Evolutionary conservation across 176 grass and related monocot genomes (phyloP).

Genomic region (Dendrocalamus sinicus): DNA sequence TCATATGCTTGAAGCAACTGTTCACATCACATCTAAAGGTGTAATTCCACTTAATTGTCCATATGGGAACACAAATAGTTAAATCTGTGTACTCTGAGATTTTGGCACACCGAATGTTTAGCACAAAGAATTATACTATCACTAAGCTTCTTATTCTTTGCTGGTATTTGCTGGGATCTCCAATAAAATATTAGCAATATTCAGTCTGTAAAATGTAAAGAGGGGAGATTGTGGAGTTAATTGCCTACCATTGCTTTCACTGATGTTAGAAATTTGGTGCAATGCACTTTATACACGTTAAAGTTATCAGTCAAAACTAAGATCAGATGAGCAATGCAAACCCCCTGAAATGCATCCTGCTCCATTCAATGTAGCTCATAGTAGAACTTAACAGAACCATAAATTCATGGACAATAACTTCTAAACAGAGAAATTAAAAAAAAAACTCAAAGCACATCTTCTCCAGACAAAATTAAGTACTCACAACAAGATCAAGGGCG

Average conservation of each 20-base stretch:
- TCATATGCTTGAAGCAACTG: conserved; percentile 5
- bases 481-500: conserved; percentile 77
- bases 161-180: not conserved
- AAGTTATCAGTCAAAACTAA: conserved; percentile 24
- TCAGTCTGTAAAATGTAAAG: conserved; percentile 1
- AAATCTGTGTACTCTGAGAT: not conserved
- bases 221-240: not conserved
- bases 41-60: not conserved
- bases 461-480: conserved; percentile 38
- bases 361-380: not conserved
- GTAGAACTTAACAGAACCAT: not conserved
- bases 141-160: not conserved
- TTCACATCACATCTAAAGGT: conserved; percentile 13
- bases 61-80: not conserved
- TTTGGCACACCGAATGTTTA: not conserved
- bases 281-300: conserved; percentile 17
- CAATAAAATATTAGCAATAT: not conserved
- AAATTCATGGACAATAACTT: conserved; percentile 9
- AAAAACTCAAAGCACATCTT: conserved; percentile 8
- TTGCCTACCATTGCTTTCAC: not conserved
- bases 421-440: not conserved
- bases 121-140: not conserved
- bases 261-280: not conserved
- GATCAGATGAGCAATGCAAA: not conserved
- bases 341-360: not conserved